Evolutionary conservation across 1,284 basidiomycete genomes (phyloP).

Genomic region (Ceratobasidium sp.): DNA sequence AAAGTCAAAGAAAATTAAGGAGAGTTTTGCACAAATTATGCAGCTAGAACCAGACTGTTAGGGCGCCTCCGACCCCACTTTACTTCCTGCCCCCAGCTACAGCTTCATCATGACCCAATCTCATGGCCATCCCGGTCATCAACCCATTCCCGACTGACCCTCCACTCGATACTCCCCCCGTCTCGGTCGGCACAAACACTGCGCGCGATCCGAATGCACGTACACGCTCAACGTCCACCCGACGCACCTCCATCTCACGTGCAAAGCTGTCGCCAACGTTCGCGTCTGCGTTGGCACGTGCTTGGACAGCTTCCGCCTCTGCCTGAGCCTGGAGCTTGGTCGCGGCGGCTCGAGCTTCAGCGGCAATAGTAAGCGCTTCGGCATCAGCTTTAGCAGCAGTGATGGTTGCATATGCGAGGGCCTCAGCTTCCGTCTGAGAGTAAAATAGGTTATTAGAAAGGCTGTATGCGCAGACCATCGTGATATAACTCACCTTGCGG

Average conservation of each 20-base stretch:
- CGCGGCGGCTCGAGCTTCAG: constrained; percentile 76
- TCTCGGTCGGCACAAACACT: constrained; percentile 64
- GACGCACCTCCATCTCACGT: constrained; percentile 74
- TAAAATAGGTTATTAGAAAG: neutral
- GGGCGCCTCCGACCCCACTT: neutral
- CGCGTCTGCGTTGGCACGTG: constrained; percentile 70
- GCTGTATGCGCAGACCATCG: neutral
- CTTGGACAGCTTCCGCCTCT: constrained; percentile 72
- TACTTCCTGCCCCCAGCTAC: neutral
- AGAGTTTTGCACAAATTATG: neutral
- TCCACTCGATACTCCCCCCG: constrained; percentile 23
- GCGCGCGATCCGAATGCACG: constrained; percentile 74
- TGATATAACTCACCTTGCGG: constrained; percentile 61
- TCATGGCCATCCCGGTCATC: constrained; percentile 46
- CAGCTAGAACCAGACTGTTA: neutral
- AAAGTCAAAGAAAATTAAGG: neutral
- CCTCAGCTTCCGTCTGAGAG: constrained; percentile 71
- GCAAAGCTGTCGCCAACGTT: constrained; percentile 72
- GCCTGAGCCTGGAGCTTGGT: constrained; percentile 75
- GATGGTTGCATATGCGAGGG: constrained; percentile 75
- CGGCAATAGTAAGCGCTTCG: constrained; percentile 72
- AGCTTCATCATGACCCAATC: constrained; percentile 40
- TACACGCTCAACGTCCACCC: constrained; percentile 71
- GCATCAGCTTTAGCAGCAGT: constrained; percentile 79
- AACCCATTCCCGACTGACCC: constrained; percentile 22